Conservation (phyloP, 768 basidiomycete species). For the Gautieria morchelliformis region DNA sequence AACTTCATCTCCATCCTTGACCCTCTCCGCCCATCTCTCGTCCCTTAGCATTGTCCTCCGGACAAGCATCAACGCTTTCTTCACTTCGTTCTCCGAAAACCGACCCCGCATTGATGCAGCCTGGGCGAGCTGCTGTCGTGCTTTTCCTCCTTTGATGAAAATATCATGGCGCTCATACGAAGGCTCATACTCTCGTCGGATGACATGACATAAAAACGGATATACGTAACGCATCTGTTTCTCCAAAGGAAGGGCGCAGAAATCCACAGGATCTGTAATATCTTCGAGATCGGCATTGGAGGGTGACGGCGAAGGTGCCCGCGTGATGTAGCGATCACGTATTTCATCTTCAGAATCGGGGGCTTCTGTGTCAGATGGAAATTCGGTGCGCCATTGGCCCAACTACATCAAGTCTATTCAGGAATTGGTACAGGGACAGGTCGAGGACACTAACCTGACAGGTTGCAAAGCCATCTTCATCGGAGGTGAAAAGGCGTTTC, state of each 20-base stretch:
- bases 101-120: slow-evolving; percentile 26
- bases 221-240: slow-evolving; percentile 60
- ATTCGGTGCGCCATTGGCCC: slow-evolving; percentile 1
- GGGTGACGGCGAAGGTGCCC: slow-evolving; percentile 32
- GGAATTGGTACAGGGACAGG: background rate
- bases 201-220: slow-evolving; percentile 48
- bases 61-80: slow-evolving; percentile 28
- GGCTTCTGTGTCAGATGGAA: background rate
- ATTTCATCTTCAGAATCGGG: slow-evolving; percentile 6
- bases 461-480: slow-evolving; percentile 50
- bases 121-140: slow-evolving; percentile 30
- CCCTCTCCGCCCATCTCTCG: background rate
- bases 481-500: slow-evolving; percentile 46
- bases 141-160: slow-evolving; percentile 51
- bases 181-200: slow-evolving; percentile 48
- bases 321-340: slow-evolving; percentile 17
- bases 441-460: slow-evolving; percentile 40
- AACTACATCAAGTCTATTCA: background rate
- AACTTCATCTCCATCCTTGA: slow-evolving; percentile 4
- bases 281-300: slow-evolving; percentile 23
- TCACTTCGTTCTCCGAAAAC: slow-evolving; percentile 21
- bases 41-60: slow-evolving; percentile 21
- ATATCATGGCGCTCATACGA: slow-evolving; percentile 35
- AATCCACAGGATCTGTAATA: slow-evolving; percentile 32
- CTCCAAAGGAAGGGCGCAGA: slow-evolving; percentile 38